Conservation (phyloP, 208 protist species). For the Trypanosomatidae sp. region DNA sequence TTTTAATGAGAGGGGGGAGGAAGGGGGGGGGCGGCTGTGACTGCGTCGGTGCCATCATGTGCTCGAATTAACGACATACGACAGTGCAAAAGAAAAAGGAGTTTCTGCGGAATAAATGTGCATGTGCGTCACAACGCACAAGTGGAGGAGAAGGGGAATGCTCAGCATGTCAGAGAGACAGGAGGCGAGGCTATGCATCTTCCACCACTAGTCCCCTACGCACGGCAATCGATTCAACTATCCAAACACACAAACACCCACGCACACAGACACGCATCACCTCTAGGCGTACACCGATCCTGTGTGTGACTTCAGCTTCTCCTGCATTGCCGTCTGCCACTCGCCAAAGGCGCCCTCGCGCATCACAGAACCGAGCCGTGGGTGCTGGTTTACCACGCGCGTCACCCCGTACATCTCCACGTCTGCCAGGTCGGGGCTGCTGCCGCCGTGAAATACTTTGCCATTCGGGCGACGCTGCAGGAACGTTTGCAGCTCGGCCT, state of each 20-base stretch:
- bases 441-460: slow-evolving; percentile 67
- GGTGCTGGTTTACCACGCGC: slow-evolving; percentile 57
- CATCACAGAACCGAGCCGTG: slow-evolving; percentile 37
- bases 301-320: slow-evolving; percentile 25
- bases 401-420: slow-evolving; percentile 83
- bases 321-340: slow-evolving; percentile 65
- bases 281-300: slow-evolving; percentile 27
- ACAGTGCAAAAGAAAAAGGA: not conserved
- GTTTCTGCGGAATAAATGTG: not conserved
- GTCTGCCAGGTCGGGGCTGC: slow-evolving; percentile 67
- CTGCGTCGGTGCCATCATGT: not conserved
- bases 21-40: not conserved
- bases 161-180: not conserved
- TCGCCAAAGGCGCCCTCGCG: slow-evolving; percentile 47
- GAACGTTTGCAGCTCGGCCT: slow-evolving; percentile 50
- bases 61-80: not conserved
- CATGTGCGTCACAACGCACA: not conserved
- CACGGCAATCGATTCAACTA: not conserved
- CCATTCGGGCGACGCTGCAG: slow-evolving; percentile 23
- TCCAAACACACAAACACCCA: slow-evolving; percentile 3
- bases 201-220: not conserved
- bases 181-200: not conserved
- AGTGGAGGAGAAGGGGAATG: not conserved
- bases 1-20: not conserved
- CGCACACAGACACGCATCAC: not conserved